These are phyloP conservation scores for Amylocarpus encephaloides DNA, from an alignment of 2,329 filamentous ascomycete genomes.

Conservation along the genomic window DNA sequence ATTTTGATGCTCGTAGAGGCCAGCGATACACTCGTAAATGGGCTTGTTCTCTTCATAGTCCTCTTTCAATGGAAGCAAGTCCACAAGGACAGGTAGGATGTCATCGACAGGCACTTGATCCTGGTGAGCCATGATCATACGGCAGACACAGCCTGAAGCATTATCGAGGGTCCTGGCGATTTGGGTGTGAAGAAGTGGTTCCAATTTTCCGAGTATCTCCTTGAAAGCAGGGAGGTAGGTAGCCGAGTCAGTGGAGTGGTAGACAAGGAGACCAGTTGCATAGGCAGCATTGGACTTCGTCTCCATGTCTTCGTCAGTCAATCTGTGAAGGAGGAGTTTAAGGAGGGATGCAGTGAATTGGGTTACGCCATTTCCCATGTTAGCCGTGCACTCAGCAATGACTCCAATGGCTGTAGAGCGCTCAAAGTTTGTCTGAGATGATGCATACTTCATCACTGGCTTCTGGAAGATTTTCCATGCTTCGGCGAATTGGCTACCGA, in stretches of 20 bases:
- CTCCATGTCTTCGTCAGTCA: conserved; percentile 83
- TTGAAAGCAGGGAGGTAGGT: conserved; percentile 70
- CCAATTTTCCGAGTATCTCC: conserved; percentile 75
- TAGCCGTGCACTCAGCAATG: conserved; percentile 82
- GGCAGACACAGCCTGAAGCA: conserved; percentile 80
- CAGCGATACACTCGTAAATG: conserved; percentile 82
- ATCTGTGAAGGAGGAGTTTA: conserved; percentile 75
- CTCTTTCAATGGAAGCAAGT: conserved; percentile 78
- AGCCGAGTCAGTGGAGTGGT: conserved; percentile 66
- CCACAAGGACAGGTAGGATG: conserved; percentile 73
- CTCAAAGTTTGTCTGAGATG: conserved; percentile 79
- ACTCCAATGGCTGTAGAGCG: conserved; percentile 86
- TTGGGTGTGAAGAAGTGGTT: conserved; percentile 71
- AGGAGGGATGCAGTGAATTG: conserved; percentile 72
- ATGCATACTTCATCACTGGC: conserved; percentile 79
- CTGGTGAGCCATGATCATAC: conserved; percentile 89
- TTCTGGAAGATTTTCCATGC: conserved; percentile 96
- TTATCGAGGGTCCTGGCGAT: conserved; percentile 86
- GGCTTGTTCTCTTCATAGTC: conserved; percentile 97
- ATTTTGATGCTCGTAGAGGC: conserved; percentile 68
- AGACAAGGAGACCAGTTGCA: conserved; percentile 76
- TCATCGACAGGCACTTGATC: conserved; percentile 73
- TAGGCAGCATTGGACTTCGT: conserved; percentile 95
- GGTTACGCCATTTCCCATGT: conserved; percentile 76
- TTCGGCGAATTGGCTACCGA: conserved; percentile 75